Evolutionary conservation across 805 yeast genomes (phyloP), one percentile per base, ranked within the genome.

Genomic region (Yamadazyma philogaea): DNA sequence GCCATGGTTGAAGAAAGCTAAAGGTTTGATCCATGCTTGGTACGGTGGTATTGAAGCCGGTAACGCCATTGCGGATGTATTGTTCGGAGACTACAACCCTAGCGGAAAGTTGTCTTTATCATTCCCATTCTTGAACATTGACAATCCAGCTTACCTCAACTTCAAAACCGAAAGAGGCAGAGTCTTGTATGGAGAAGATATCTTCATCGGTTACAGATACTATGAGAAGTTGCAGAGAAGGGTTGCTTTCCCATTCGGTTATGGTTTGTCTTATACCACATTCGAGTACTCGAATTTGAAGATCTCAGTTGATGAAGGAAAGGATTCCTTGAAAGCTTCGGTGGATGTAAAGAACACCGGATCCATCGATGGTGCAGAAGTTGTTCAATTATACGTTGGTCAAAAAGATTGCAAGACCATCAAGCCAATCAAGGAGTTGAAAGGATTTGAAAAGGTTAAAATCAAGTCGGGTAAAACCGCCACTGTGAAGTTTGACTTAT

Each of bases 401-500:
- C 64, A 65, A 31, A 52, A 50, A 37, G 52, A 61, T 10, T 70
- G 78, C 16, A 40, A 57, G 5, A 55, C 68, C 30, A 68, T 68
- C 39, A 70, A 83, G 50, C 82, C 85, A n/a, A 56, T 67, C 24
- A 81, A 80, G 60, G 85, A 81, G 53, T 66, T 81, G 57, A 79
- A 77, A 57, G 84, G 74, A 15, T 81, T 77, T 54, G 70, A 62
- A 18, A 80, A 81, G 57, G 73, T 75, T n/a, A 51, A 44, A 19
- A 47, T 81, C 41, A 53, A 61, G 38, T 63, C 79, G 3, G 79
- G 79, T 10, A 72, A 68, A 47, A 42, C 66, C 7, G 56, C 60
- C 40, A 53, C 59, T 1, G 77, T 71, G 18, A 45, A 54, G 1
- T 50, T 79, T 26, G 52, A 53, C 16, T 51, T 77, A 24, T 64